Conservation (phyloP, 495 filamentous ascomycete genomes). For the Aspergillus funiculosus region DNA sequence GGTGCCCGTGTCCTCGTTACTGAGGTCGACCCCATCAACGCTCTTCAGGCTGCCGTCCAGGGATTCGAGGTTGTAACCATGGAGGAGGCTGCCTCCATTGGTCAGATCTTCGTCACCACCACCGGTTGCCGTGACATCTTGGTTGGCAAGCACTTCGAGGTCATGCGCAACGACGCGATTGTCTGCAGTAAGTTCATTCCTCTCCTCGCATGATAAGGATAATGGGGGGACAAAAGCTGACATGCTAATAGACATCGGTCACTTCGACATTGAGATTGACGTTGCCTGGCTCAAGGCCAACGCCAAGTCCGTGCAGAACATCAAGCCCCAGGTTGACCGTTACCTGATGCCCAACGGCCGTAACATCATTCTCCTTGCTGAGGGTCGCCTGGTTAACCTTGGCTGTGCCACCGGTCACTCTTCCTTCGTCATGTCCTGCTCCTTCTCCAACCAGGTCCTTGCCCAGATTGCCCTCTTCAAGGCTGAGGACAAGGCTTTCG, state of each 20-base stretch:
- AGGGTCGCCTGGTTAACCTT: slow-evolving; percentile 97
- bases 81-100: slow-evolving; percentile 82
- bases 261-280: slow-evolving; percentile 99
- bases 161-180: slow-evolving; percentile 97
- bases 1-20: slow-evolving; percentile 95
- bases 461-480: slow-evolving; percentile 98
- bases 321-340: slow-evolving; percentile 99
- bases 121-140: slow-evolving; percentile 99
- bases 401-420: slow-evolving; percentile 99
- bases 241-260: slow-evolving; percentile 78
- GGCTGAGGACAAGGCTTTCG: slow-evolving; percentile 78
- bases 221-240: slow-evolving; percentile 5
- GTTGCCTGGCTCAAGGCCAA: slow-evolving; percentile 99
- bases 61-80: slow-evolving; percentile 96
- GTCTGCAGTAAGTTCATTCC: slow-evolving; percentile 77
- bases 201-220: no score
- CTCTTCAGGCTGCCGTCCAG: slow-evolving; percentile 95
- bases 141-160: slow-evolving; percentile 85
- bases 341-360: slow-evolving; percentile 90
- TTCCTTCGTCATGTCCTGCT: slow-evolving; percentile 99
- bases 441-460: slow-evolving; percentile 99
- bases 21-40: slow-evolving; percentile 99
- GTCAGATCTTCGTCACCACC: slow-evolving; percentile 99
- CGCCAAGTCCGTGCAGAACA: slow-evolving; percentile 85
- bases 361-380: slow-evolving; percentile 96